Evolutionary conservation across 2,329 filamentous ascomycete species (phyloP), one percentile per base, ranked within the genome.

Genomic region (Fusarium piperis): DNA sequence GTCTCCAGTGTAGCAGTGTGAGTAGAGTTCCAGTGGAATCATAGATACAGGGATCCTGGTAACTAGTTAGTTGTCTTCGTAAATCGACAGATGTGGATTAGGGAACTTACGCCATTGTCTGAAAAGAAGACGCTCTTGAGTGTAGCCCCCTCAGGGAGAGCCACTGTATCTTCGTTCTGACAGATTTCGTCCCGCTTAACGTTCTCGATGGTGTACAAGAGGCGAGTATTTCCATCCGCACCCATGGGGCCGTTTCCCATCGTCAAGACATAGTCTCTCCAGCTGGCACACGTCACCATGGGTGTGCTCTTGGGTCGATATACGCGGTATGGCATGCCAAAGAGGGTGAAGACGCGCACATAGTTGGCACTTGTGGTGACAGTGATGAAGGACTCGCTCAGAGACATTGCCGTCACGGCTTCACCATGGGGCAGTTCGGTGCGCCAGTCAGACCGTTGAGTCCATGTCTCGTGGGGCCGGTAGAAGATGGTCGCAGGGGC

Each of bases 391-490:
- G 93, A 95, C 48, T 96, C 93, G 79, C 94, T 97, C 15, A 99
- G 87, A 0, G 96, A 95, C 84, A 99, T 94, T 65, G 95, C 93
- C 73, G 91, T 91, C 3, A 98, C 90, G 12, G 91, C 88, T 81
- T 99, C 96, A n/a, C 94, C 94, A 33, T 88, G 88, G 0, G 96
- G 96, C n/a, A 99, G 83, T 71, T 92, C 87, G 0, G 93, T 97
- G 56, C 94, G 91, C 94, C 95, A 98, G 81, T 99, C 96, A 20
- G 90, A 89, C 58, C 96, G 89, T 56, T 93, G 89, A 3, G 95
- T 98, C 96, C 96, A 99, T 1, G 94, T 97, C 83, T 99, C 95
- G 78, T 99, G 96, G 0, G 97, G 96, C 8, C 96, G 90, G 81
- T 98, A 99, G 82, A 97, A 98, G n/a, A 99, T 90, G 33, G 91